phyloP scores from a whole-genome alignment of 805 yeast species.

The Pichia sporocuriosa region DNA sequence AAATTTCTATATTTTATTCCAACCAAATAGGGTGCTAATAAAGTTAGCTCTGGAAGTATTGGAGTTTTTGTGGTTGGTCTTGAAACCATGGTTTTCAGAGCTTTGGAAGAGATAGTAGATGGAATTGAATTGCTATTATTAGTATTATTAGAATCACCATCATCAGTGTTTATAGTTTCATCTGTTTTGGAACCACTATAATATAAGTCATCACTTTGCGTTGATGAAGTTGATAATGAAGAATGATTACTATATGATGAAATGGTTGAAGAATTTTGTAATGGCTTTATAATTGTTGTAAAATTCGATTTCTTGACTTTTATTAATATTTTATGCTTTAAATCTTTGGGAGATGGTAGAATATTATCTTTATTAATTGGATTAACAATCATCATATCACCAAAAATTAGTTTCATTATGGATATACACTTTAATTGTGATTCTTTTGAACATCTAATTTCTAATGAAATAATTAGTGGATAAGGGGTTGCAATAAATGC shows the following conservation, averaged over 20 bases:
- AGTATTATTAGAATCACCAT: neutral
- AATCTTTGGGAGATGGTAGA: conserved; percentile 67
- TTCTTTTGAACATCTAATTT: conserved; percentile 64
- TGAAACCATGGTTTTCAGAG: conserved; percentile 20
- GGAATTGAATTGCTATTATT: neutral
- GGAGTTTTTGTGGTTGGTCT: conserved; percentile 18
- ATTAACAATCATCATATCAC: conserved; percentile 42
- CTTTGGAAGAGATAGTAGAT: too few relatives aligned
- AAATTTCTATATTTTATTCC: conserved; percentile 78
- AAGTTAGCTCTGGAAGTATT: conserved; percentile 41
- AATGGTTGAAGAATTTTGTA: too few relatives aligned
- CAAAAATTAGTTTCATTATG: conserved; percentile 50
- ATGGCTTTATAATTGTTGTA: conserved; percentile 10
- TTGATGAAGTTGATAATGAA: conserved; percentile 30
- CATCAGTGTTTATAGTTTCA: neutral
- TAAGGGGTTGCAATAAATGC: conserved; percentile 84
- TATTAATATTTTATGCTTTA: conserved; percentile 64
- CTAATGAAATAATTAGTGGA: conserved; percentile 83
- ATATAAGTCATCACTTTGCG: conserved; percentile 12
- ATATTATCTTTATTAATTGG: conserved; percentile 27
- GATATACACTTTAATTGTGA: conserved; percentile 58
- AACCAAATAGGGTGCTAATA: conserved; percentile 62
- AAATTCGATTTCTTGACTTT: conserved; percentile 60
- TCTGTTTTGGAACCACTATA: neutral
- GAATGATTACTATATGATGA: conserved; percentile 17